Evolutionary conservation across 495 filamentous ascomycete genomes (phyloP), one percentile per base, ranked within the genome.

Genomic region (Penicillium odoratum): DNA sequence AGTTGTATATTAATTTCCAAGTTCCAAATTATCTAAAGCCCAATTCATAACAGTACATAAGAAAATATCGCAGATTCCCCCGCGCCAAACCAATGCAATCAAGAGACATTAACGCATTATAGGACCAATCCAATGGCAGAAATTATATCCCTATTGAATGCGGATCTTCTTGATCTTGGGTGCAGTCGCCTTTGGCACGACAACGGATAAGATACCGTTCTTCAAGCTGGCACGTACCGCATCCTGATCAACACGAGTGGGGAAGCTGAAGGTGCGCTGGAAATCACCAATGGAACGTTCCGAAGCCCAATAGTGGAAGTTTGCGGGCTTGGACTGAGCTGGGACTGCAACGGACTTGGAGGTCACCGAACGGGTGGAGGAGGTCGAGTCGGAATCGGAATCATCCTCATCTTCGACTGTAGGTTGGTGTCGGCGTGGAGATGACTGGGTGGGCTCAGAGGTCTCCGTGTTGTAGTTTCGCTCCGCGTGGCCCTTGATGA

Each of bases 221-320:
- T 86, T 88, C 65, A 93, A 67, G 50, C 72, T 83, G 11, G 93
- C 93, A 60, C 77, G 87, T 54, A 96, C 92, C 13, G 58, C 69
- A 46, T 97, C 88, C 61, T 91, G 85, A 69, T 97, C 85, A 34
- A 97, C 82, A 10, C 83, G 80, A 7, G 69, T 70, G 0, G 91
- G 84, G 80, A 98, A 96, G 53, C 67, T 82, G 79, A 97, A 97
- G 28, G 77, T 78, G 53, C 92, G 84, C 36, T 83, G 78, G 80
- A 97, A 98, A 51, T 88, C 79, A 61, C 93, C 93, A 51, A 91
- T 75, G 7, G 78, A 84, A 62, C 93, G 88, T 81, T 98, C 93
- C 28, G 81, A 80, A 44, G 88, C 80, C 91, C 90, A 94, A 78
- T 87, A 96, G 72, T 83, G 86, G 65, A 75, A 73, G 4, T 77